These are phyloP conservation scores for Boeremia exigua DNA, from an alignment of 2,329 filamentous ascomycete genomes.

Conservation along the genomic window DNA sequence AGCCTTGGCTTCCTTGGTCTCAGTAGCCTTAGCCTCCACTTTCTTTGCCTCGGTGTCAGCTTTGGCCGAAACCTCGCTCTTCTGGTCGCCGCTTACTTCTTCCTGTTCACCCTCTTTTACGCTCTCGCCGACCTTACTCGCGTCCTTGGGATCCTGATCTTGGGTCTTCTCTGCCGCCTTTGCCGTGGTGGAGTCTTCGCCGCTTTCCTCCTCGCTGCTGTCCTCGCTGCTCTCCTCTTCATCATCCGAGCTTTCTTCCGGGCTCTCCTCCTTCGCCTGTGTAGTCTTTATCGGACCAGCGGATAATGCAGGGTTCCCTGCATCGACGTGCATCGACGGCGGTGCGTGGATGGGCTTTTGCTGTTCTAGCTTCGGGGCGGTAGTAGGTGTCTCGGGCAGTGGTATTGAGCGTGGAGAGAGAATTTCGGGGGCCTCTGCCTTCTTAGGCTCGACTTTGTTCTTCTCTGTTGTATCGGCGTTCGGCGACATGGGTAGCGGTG, in stretches of 20 bases:
- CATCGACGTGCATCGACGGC: constrained; percentile 33
- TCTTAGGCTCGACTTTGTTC: constrained; percentile 3
- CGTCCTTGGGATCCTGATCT: constrained; percentile 33
- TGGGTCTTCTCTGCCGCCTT: constrained; percentile 26
- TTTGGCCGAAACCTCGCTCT: not conserved
- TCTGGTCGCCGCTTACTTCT: constrained; percentile 17
- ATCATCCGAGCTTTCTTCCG: constrained; percentile 13
- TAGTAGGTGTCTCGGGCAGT: constrained; percentile 33
- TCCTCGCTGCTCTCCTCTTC: constrained; percentile 18
- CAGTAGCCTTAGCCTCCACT: not conserved
- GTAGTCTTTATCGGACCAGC: constrained; percentile 28
- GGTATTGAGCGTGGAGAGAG: constrained; percentile 36
- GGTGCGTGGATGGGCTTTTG: constrained; percentile 32
- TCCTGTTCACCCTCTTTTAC: constrained; percentile 40
- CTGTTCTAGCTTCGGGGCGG: constrained; percentile 18
- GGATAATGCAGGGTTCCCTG: constrained; percentile 31
- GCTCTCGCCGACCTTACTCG: constrained; percentile 42
- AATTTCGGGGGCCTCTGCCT: constrained; percentile 12
- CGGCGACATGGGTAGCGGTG: constrained; percentile 18
- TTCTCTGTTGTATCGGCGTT: constrained; percentile 5
- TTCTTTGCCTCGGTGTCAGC: not conserved
- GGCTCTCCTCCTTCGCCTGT: constrained; percentile 18
- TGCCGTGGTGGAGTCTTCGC: constrained; percentile 19
- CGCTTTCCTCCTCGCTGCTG: constrained; percentile 18
- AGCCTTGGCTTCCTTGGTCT: not conserved